A percentile compares a stretch with the other conserved stretches of the same genome.
phyloP scores from a whole-genome alignment of 805 yeast genomes.

The Zygoascus bituminiphila region DNA sequence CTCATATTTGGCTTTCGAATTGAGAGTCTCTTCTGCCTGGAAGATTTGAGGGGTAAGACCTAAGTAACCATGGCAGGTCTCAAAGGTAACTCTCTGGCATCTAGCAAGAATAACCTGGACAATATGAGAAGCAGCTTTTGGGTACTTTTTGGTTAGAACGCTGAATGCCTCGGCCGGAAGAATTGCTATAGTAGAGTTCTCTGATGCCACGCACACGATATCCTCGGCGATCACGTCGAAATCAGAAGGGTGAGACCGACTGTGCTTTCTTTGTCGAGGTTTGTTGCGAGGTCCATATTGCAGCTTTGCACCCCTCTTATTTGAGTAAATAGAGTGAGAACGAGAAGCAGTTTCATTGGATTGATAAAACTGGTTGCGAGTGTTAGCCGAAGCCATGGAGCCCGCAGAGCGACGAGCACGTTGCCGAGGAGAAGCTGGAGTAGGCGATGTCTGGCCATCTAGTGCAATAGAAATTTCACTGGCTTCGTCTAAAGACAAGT shows the following conservation, averaged over 20 bases:
- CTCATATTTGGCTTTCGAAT: constrained; percentile 38
- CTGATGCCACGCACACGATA: constrained; percentile 66
- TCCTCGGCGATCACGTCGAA: constrained; percentile 19
- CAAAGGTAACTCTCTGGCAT: constrained; percentile 82
- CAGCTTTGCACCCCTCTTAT: neutral
- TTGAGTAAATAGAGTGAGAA: neutral
- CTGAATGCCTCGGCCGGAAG: constrained; percentile 81
- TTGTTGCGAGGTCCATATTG: neutral
- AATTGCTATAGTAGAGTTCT: constrained; percentile 78
- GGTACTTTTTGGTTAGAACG: constrained; percentile 62
- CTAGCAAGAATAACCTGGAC: constrained; percentile 87
- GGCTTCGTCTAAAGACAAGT: neutral
- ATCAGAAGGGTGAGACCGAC: constrained; percentile 1
- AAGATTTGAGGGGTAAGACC: constrained; percentile 78
- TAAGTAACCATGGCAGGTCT: constrained; percentile 78
- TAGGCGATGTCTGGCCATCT: neutral
- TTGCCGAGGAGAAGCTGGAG: neutral
- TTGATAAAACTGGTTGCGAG: neutral
- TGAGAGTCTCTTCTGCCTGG: constrained; percentile 63
- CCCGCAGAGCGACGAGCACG: neutral
- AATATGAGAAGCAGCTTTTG: constrained; percentile 86
- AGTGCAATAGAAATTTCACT: neutral
- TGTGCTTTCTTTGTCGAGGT: neutral
- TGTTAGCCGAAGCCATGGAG: neutral
- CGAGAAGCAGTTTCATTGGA: neutral